Percentiles rank a stretch among this genome's conserved stretches.
These are phyloP conservation scores for Ceratonia siliqua DNA, from an alignment of 306 rosid genomes.

Conservation along the genomic window DNA sequence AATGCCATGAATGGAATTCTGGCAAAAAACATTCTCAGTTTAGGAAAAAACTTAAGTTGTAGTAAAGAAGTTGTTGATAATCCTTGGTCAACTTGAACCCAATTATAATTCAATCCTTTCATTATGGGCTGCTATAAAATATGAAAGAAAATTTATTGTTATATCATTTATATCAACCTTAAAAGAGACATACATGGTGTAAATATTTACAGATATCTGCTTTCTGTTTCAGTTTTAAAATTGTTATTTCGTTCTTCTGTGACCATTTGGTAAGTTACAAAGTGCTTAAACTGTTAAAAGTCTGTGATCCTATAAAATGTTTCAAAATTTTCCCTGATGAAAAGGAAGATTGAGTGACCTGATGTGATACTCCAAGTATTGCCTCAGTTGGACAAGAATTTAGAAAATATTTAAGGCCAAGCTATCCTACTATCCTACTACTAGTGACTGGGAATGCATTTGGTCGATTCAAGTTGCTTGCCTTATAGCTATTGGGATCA, in stretches of 20 bases:
- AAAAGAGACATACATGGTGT: neutral
- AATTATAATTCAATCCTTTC: neutral
- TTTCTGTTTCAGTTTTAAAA: neutral
- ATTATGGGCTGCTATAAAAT: neutral
- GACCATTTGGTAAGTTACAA: neutral
- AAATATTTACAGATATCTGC: neutral
- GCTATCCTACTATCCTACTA: neutral
- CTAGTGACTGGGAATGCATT: neutral
- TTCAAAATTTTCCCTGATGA: neutral
- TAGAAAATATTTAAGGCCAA: neutral
- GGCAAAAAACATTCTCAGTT: neutral
- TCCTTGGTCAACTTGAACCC: constrained; percentile 3
- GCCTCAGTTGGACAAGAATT: neutral
- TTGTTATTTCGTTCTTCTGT: neutral
- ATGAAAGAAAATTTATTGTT: neutral
- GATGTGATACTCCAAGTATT: neutral
- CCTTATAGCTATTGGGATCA: neutral
- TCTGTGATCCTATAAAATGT: neutral
- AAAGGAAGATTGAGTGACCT: neutral
- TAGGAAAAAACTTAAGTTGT: neutral
- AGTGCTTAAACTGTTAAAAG: neutral
- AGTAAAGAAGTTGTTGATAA: constrained; percentile 7
- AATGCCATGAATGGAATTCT: neutral
- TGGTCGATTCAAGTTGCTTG: neutral
- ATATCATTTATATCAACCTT: neutral